phyloP scores from a whole-genome alignment of 495 filamentous ascomycete species.

The Aspergillus ostianus region DNA sequence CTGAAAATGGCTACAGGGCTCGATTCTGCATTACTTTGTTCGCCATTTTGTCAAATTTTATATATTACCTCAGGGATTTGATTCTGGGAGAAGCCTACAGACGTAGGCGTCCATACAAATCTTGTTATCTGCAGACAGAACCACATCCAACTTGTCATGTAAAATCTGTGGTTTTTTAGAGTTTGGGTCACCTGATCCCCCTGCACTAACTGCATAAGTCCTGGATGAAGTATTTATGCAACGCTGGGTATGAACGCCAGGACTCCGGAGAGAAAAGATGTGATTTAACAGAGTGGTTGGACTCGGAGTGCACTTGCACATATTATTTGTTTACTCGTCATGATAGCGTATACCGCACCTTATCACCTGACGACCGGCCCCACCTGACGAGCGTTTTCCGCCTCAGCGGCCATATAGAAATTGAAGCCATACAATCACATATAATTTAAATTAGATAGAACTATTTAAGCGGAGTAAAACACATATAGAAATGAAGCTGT shows the following conservation, averaged over 20 bases:
- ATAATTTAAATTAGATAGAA: background rate
- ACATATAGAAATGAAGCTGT: background rate
- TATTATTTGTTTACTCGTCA: no score
- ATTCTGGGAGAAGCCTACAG: background rate
- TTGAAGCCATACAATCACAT: background rate
- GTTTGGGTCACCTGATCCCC: no score
- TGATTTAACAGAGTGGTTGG: no score
- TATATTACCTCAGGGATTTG: background rate
- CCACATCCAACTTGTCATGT: no score
- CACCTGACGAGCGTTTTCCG: background rate
- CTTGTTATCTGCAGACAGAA: background rate
- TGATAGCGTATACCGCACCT: no score
- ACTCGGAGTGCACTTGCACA: no score
- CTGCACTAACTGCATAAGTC: no score
- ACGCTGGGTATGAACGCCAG: no score
- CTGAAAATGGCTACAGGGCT: background rate
- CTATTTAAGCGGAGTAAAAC: background rate
- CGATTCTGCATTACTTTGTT: background rate
- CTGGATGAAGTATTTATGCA: no score
- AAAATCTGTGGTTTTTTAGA: no score
- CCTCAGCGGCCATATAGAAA: background rate
- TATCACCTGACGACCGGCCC: no score
- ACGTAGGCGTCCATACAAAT: background rate
- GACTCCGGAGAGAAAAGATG: no score
- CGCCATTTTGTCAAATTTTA: background rate